A percentile compares a stretch with the other conserved stretches of the same genome.
Evolutionary conservation across 176 grass and related monocot genomes (phyloP).

Genomic region (Echinochloa phyllopogon): DNA sequence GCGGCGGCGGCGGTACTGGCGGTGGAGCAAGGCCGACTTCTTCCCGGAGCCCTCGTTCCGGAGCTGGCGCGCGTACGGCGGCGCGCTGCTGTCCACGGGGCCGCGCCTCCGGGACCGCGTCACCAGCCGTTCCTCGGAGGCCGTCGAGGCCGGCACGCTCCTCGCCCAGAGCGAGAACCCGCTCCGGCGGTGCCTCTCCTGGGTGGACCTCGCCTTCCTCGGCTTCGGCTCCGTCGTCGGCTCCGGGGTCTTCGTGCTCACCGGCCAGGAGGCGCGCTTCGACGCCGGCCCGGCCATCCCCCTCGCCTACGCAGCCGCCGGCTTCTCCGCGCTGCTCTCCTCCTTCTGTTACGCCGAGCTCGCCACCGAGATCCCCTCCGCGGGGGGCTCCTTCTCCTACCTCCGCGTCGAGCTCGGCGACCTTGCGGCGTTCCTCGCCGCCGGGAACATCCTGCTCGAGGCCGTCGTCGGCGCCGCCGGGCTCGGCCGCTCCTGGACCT

Average conservation of each 20-base stretch:
- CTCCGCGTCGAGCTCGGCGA: conserved; percentile 63
- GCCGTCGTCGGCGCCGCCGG: conserved; percentile 51
- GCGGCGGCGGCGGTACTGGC: conserved; percentile 40
- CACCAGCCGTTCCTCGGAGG: conserved; percentile 45
- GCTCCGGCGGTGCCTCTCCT: conserved; percentile 50
- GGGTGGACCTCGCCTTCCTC: conserved; percentile 57
- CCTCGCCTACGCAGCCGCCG: conserved; percentile 56
- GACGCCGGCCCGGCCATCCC: conserved; percentile 59
- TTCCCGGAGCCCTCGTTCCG: conserved; percentile 58
- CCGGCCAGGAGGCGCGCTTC: conserved; percentile 68
- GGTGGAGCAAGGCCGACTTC: conserved; percentile 57
- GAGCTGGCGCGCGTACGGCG: conserved; percentile 47
- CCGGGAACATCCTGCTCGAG: conserved; percentile 64
- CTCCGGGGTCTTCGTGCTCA: conserved; percentile 67
- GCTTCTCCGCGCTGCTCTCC: conserved; percentile 53
- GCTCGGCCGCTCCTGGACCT: conserved; percentile 59
- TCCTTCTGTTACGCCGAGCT: conserved; percentile 63
- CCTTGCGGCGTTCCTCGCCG: conserved; percentile 54
- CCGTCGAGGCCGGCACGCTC: conserved; percentile 49
- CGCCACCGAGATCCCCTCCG: conserved; percentile 63
- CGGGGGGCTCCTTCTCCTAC: conserved; percentile 62
- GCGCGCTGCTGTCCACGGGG: conserved; percentile 38
- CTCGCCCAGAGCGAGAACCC: conserved; percentile 60
- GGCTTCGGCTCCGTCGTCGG: conserved; percentile 66
- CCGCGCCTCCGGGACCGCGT: conserved; percentile 51